Conservation (phyloP, 1,284 basidiomycete genomes). For the Pseudozyma sp. region DNA sequence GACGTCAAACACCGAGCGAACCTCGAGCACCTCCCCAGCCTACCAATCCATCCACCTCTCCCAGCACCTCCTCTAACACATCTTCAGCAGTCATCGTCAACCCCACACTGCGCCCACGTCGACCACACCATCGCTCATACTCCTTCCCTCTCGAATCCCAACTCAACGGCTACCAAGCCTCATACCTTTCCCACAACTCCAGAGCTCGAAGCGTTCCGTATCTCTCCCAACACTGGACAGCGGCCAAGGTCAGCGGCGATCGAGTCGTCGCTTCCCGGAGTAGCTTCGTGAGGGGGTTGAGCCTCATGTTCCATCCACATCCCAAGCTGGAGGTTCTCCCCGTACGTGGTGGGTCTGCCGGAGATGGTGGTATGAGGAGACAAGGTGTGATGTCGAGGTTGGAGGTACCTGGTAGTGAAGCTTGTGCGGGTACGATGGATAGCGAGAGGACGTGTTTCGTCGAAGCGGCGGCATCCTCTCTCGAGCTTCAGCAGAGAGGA, state of each 20-base stretch:
- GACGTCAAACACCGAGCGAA: too few species aligned
- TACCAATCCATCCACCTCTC: not conserved
- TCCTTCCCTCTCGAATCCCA: slow-evolving; percentile 23
- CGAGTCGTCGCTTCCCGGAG: slow-evolving; percentile 34
- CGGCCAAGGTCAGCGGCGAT: slow-evolving; percentile 35
- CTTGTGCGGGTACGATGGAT: not conserved
- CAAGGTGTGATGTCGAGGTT: not conserved
- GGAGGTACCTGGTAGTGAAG: not conserved
- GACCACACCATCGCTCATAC: slow-evolving; percentile 20
- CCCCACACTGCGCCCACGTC: slow-evolving; percentile 5
- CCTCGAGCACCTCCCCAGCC: too few species aligned
- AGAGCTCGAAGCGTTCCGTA: slow-evolving; percentile 35
- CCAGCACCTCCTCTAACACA: not conserved
- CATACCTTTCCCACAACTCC: slow-evolving; percentile 12
- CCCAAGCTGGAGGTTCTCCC: slow-evolving; percentile 47
- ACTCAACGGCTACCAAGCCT: slow-evolving; percentile 24
- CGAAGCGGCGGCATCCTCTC: not conserved
- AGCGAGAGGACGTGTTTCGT: slow-evolving; percentile 21
- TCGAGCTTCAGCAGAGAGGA: too few species aligned
- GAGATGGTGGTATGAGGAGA: too few species aligned
- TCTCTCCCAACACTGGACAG: slow-evolving; percentile 35
- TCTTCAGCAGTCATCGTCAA: slow-evolving; percentile 14
- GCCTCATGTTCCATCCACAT: slow-evolving; percentile 34
- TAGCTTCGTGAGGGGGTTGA: slow-evolving; percentile 32
- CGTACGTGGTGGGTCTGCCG: not conserved